phyloP scores from a whole-genome alignment of 805 yeast genomes.

The Ogataea corticis region DNA sequence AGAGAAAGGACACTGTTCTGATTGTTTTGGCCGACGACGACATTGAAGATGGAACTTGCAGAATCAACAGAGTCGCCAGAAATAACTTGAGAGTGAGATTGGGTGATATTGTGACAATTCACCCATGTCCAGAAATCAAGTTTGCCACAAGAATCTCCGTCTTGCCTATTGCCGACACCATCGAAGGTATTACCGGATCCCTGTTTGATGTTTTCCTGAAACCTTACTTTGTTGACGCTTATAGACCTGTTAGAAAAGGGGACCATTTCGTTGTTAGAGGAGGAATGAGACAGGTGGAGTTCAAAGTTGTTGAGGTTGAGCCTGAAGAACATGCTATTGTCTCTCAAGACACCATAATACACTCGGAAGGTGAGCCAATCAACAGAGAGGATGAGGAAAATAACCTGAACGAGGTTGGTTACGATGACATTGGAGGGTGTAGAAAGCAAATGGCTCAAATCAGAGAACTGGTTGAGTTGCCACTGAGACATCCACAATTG shows the following conservation, averaged over 20 bases:
- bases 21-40: constrained; percentile 96
- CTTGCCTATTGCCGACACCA: constrained; percentile 95
- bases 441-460: constrained; percentile 99
- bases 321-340: constrained; percentile 97
- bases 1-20: constrained; percentile 95
- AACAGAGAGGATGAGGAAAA: constrained; percentile 98
- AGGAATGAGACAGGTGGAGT: constrained; percentile 99
- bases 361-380: constrained; percentile 98
- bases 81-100: constrained; percentile 90
- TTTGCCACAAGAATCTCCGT: constrained; percentile 94
- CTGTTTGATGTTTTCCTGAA: constrained; percentile 93
- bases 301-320: constrained; percentile 97
- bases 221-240: constrained; percentile 98
- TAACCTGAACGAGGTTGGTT: constrained; percentile 94
- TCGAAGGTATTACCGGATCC: constrained; percentile 96
- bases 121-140: constrained; percentile 97
- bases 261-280: constrained; percentile 96
- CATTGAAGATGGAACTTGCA: constrained; percentile 90
- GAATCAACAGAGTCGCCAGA: constrained; percentile 94
- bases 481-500: constrained; percentile 96
- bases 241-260: constrained; percentile 97
- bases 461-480: constrained; percentile 97
- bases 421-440: constrained; percentile 98
- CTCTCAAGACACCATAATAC: constrained; percentile 97
- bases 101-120: constrained; percentile 88